Percentiles rank a stretch among this genome's conserved stretches.
Conservation (phyloP, 2,329 filamentous ascomycete genomes). For the Curvularia verruculosa region DNA sequence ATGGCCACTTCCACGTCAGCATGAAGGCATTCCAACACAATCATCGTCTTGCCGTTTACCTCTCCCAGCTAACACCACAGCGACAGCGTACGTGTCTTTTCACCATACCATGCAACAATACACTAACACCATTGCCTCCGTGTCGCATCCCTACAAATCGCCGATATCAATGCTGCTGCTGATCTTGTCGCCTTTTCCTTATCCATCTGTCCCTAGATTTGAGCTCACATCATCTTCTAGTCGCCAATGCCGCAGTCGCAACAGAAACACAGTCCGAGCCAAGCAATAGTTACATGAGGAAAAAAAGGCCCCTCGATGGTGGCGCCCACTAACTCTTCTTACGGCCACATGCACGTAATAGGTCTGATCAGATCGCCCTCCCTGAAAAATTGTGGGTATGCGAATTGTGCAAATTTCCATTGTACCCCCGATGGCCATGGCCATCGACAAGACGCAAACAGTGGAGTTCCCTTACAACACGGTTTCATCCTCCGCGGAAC, state of each 20-base stretch:
- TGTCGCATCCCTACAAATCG: neutral
- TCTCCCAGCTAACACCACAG: neutral
- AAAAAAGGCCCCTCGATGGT: constrained; percentile 6
- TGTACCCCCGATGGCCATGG: neutral
- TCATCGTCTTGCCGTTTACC: neutral
- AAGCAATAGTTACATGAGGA: neutral
- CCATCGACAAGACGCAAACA: neutral
- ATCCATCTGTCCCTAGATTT: neutral
- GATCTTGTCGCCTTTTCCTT: neutral
- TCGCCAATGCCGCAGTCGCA: neutral
- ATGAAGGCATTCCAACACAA: neutral
- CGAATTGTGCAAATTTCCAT: constrained; percentile 6
- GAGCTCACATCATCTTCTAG: neutral
- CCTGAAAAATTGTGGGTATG: constrained; percentile 13
- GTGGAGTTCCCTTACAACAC: neutral
- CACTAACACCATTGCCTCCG: neutral
- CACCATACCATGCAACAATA: neutral
- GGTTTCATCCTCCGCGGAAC: neutral
- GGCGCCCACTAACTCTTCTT: constrained; percentile 8
- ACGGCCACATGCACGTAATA: constrained; percentile 1
- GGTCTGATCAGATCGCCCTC: constrained; percentile 1
- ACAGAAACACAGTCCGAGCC: neutral
- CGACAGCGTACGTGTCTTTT: neutral
- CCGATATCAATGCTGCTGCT: neutral
- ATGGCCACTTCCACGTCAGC: neutral